Evolutionary conservation across 768 basidiomycete genomes (phyloP).

Genomic region (Amanita brunnescens): DNA sequence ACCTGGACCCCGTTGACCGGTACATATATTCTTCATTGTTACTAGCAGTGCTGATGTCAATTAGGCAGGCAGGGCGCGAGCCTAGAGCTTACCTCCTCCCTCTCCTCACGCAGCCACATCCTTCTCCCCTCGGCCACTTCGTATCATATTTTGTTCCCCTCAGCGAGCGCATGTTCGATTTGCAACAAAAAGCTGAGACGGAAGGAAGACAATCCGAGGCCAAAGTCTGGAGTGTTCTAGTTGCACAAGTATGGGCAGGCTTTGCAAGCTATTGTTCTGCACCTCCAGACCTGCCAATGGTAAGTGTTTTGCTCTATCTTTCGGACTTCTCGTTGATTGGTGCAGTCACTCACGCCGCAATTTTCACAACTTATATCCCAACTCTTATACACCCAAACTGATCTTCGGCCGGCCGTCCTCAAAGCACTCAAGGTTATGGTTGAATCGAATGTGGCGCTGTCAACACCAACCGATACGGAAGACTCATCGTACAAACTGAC

Average conservation of each 20-base stretch:
- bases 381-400: constrained; percentile 82
- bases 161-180: constrained; percentile 87
- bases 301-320: constrained; percentile 14
- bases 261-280: constrained; percentile 86
- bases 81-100: constrained; percentile 91
- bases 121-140: constrained; percentile 79
- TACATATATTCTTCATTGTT: constrained; percentile 26
- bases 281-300: constrained; percentile 65
- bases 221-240: constrained; percentile 92
- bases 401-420: constrained; percentile 75
- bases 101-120: constrained; percentile 71
- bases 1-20: constrained; percentile 76
- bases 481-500: constrained; percentile 24
- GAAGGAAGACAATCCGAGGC: constrained; percentile 74
- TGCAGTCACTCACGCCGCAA: constrained; percentile 59
- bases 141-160: constrained; percentile 86
- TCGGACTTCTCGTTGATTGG: constrained; percentile 4
- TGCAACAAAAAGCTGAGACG: constrained; percentile 71
- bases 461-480: constrained; percentile 26
- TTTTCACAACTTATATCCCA: constrained; percentile 91
- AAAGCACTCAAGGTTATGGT: constrained; percentile 75
- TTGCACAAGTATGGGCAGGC: constrained; percentile 90
- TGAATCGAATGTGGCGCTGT: constrained; percentile 61
- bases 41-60: neutral
- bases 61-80: constrained; percentile 61